Percentiles rank a stretch among this genome's conserved stretches.
Conservation (phyloP, 176 grass and related monocot species). For the Cenchrus purpureus region DNA sequence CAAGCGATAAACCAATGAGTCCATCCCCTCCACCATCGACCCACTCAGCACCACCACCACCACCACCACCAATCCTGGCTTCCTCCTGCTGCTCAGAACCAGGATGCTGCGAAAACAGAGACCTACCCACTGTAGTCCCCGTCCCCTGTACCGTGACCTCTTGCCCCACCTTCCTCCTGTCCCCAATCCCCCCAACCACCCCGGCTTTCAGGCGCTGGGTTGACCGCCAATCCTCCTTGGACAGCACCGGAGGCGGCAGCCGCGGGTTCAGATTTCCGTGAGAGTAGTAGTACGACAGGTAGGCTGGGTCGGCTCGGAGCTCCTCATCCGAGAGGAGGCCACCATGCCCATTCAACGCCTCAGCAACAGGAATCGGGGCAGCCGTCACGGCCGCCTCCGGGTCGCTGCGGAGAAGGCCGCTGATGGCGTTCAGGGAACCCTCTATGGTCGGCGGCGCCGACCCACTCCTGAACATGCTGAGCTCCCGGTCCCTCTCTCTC, state of each 20-base stretch:
- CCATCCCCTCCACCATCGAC: constrained; percentile 64
- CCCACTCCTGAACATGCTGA: constrained; percentile 81
- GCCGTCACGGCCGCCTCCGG: constrained; percentile 13
- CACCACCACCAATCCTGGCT: constrained; percentile 39
- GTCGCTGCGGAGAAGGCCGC: constrained; percentile 46
- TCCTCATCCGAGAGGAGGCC: constrained; percentile 72
- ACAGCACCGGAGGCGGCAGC: constrained; percentile 79
- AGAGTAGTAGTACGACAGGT: constrained; percentile 88
- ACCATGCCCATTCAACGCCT: constrained; percentile 46
- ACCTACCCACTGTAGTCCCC: constrained; percentile 38
- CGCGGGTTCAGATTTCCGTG: constrained; percentile 92
- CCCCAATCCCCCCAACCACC: constrained; percentile 73
- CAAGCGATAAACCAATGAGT: constrained; percentile 69
- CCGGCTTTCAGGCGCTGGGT: constrained; percentile 72
- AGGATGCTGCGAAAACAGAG: constrained; percentile 59
- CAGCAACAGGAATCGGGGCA: constrained; percentile 50
- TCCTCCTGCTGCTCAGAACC: constrained; percentile 54
- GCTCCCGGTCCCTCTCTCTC: constrained; percentile 57
- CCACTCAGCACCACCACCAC: constrained; percentile 65
- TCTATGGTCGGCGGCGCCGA: constrained; percentile 96
- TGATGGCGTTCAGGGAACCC: constrained; percentile 74
- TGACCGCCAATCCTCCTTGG: constrained; percentile 93
- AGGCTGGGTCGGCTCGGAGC: constrained; percentile 73
- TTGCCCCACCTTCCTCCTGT: constrained; percentile 57
- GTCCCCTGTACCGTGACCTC: constrained; percentile 46